A percentile compares a stretch with the other conserved stretches of the same genome.
Evolutionary conservation across 331 rosid species (phyloP).

Genomic region (Malus hybrid): DNA sequence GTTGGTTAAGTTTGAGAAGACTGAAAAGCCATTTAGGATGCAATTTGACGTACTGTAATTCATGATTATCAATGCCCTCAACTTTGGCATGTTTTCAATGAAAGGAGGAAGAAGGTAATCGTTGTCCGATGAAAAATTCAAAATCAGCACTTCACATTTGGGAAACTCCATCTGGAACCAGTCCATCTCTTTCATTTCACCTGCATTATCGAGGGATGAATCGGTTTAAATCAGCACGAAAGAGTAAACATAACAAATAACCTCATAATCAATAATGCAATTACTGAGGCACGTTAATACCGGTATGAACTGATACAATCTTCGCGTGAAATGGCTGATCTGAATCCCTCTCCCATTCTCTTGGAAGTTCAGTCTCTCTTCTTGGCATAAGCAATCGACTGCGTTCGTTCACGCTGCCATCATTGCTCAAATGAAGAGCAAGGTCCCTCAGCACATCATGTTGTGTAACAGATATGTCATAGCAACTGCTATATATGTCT

Average conservation of each 20-base stretch:
- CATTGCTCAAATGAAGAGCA: constrained; percentile 59
- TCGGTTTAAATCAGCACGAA: too few relatives aligned
- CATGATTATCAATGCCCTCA: constrained; percentile 56
- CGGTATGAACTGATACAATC: constrained; percentile 84
- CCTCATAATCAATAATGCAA: too few relatives aligned
- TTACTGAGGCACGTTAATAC: constrained; percentile 20
- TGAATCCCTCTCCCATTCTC: constrained; percentile 61
- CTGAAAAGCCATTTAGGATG: constrained; percentile 35
- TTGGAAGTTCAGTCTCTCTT: constrained; percentile 61
- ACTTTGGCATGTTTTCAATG: constrained; percentile 67
- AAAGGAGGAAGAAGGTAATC: constrained; percentile 66
- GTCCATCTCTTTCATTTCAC: constrained; percentile 74
- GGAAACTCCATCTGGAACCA: constrained; percentile 76
- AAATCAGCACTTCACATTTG: constrained; percentile 71
- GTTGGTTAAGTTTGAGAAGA: constrained; percentile 35
- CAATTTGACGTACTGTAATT: constrained; percentile 53
- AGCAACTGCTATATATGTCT: too few relatives aligned
- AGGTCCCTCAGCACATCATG: constrained; percentile 87
- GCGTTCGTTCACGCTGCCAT: constrained; percentile 26
- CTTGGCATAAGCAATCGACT: constrained; percentile 69
- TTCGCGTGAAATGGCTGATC: constrained; percentile 57
- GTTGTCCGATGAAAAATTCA: constrained; percentile 62
- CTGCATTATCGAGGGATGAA: constrained; percentile 13
- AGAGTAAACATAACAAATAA: too few relatives aligned
- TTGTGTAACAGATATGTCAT: constrained; percentile 23